Base-by-base conservation (phyloP, 257 asterid species). In the Solanum neorickii region DNA sequence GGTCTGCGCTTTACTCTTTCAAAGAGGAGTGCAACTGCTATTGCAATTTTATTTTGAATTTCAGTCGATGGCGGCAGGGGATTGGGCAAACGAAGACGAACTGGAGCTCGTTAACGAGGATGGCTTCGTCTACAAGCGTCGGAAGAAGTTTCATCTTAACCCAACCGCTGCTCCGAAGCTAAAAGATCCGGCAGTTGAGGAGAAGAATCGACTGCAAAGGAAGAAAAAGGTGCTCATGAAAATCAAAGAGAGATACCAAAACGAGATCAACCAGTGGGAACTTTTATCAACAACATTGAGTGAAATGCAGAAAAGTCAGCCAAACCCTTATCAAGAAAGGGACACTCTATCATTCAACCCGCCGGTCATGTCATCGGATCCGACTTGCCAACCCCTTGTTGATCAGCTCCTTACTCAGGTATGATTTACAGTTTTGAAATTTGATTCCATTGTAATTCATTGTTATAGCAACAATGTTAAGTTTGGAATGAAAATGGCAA, bases 391-490 rank as follows among this genome's bases (percentile, higher is more conserved):
- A 80, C 86, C 88, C 31, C 65, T 90, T n/a, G 82, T 94, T 12
- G 94, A 94, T 73, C 96, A 93, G 83, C 94, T 96, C 88, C 90
- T 93, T 70, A 42, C 89, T 83, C 95, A 94, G 98, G 98, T 94
- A 72, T 33, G n/a, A 14, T 70, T 16, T 20, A 7, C 77, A 29
- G 10, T 68, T 68, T 68, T 14, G 27, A 33, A 20, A 68, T 68
- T 68, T 68, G 39, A 68, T 29, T 68, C 75, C 75, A 6, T 68
- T 12, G 70, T 0, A 15, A 29, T 27, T 29, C 21, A 11, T 29
- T 16, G 29, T 27, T 68, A 14, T 7, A 27, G 21, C 75, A 68
- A 68, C 39, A 65, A 25, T 27, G 31, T 65, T 68, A 68, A 68
- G 74, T 68, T 68, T 68, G 74, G 74, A 27, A 68, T 27, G 39